Base-by-base conservation (phyloP, 2,329 filamentous ascomycete species). In the Calonectria hawksworthii region DNA sequence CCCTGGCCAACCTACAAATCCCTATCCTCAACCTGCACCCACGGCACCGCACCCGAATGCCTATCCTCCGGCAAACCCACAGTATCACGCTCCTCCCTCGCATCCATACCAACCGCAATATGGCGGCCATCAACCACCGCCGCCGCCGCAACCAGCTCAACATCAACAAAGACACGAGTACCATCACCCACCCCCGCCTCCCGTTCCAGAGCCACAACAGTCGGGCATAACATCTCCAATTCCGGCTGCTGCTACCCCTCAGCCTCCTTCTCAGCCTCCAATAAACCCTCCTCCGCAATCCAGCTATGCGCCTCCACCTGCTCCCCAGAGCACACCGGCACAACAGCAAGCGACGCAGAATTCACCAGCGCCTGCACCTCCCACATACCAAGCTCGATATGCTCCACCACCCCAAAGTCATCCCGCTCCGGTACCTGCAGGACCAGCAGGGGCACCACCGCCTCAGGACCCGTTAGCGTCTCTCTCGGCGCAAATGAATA, bases 401-500 rank as follows among this genome's bases (percentile, higher is more conserved):
- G 21, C 26, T n/a, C 51, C 36, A 26, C 36, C 36, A 56, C 36
- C 18, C 16, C 38, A 50, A 18, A n/a, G 9, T 13, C 23, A 18
- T 21, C 8, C 51, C 8, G 16, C 10, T 11, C 32, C 36, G 10
- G 50, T 26, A 4, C 21, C 56, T 1, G 44, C 11, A 32, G 11
- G 34, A 7, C 21, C 63, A 63, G 1, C n/a, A 26, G 63, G 28
- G 21, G 70, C 11, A 18, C 23, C 63, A 28, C 68, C 56, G 1
- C 10, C 26, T 61, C 64, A 67, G 2, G 78, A 80, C n/a, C 59
- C 73, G 1, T 4, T 80, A 2, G 28, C 34, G 0, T 63, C 72
- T 9, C 47, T 80, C 0, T 73, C 78, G 11, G n/a, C 50, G 7
- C 78, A 80, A 32, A 80, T 80, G 78, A 68, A 26, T 14, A 72